Base-by-base conservation (phyloP, 1,284 basidiomycete genomes). In the Tylopilus orsonianus region DNA sequence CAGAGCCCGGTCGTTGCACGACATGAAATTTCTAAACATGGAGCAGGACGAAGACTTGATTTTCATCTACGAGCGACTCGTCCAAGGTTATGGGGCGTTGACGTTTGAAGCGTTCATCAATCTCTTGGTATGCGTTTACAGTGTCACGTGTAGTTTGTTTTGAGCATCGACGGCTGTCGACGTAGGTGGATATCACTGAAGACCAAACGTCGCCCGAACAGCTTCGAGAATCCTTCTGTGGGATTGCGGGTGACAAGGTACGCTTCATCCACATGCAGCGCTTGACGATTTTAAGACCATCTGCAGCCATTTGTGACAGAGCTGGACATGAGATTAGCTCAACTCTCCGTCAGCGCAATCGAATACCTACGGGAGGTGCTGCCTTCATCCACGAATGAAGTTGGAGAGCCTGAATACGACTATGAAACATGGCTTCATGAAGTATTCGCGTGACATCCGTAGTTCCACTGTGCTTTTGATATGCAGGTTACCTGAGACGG, bases 81-180 rank as follows among this genome's bases (percentile, higher is more conserved):
- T 86, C 36, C 75, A 81, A 47, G 86, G 88, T 45, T 96, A 94
- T 62, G 94, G 93, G 23, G 87, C 88, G 24, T 85, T 98, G 30
- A 91, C 86, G 0, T 98, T 92, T 64, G 92, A 97, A 65, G 93
- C 94, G 1, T 98, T 97, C 69, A 90, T 97, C 58, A 92, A 93
- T 54, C 86, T 97, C 54, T 70, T 99, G 67, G 94, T 93, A 64
- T 46, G 78, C 53, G 18, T 34, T 46, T 16, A 14, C 51, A 23
- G 22, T 23, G 10, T 6, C 26, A n/a, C 3, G 13, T 23, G 26
- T 36, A 29, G 20, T 37, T 50, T 27, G 29, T 3, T 36, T 50
- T 9, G 50, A 12, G 49, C 41, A 43, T 43, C 43, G 30, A 53
- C 36, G 34, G 37, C 16, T 54, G 7, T 46, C 24, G 41, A 33